Conservation (phyloP, 805 yeast genomes). For the Wickerhamiella australiensis region DNA sequence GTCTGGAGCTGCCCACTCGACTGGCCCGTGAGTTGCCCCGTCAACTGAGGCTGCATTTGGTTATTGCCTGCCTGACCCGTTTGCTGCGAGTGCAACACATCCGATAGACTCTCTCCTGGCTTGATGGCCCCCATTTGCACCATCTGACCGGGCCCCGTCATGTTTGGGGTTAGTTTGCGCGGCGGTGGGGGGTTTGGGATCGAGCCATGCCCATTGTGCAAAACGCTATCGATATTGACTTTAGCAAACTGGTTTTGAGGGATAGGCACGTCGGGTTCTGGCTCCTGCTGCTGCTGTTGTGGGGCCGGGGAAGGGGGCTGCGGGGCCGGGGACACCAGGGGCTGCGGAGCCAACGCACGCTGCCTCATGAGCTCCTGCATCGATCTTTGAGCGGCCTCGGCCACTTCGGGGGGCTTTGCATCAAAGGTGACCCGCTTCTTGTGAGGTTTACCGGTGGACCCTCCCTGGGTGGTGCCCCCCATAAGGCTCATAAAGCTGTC, state of each 20-base stretch:
- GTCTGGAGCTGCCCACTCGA: slow-evolving; percentile 4
- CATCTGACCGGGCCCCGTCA: slow-evolving; percentile 17
- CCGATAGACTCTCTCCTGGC: slow-evolving; percentile 7
- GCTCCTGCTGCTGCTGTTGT: slow-evolving; percentile 12
- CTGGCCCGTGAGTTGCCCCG: slow-evolving; percentile 1
- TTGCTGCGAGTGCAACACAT: background rate
- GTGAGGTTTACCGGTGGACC: slow-evolving; percentile 11
- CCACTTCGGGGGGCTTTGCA: slow-evolving; percentile 30
- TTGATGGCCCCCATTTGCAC: slow-evolving; percentile 12
- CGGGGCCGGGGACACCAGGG: slow-evolving; percentile 21
- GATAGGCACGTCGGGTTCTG: slow-evolving; percentile 51
- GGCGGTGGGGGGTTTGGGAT: slow-evolving; percentile 34
- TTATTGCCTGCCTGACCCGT: background rate
- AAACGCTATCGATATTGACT: slow-evolving; percentile 66
- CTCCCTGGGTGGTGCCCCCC: slow-evolving; percentile 40
- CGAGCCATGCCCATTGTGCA: slow-evolving; percentile 45
- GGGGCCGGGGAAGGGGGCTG: slow-evolving; percentile 16
- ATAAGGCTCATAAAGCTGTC: slow-evolving; percentile 78
- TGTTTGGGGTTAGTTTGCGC: slow-evolving; percentile 17
- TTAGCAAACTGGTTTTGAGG: slow-evolving; percentile 63
- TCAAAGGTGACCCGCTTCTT: slow-evolving; percentile 30
- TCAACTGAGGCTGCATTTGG: slow-evolving; percentile 2
- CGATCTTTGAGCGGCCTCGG: slow-evolving; percentile 31
- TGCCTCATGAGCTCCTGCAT: slow-evolving; percentile 30
- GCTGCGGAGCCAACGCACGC: slow-evolving; percentile 12